Evolutionary conservation across 345 rosid species (phyloP), one percentile per base, ranked within the genome.

Genomic region (Dipteronia dyeriana): DNA sequence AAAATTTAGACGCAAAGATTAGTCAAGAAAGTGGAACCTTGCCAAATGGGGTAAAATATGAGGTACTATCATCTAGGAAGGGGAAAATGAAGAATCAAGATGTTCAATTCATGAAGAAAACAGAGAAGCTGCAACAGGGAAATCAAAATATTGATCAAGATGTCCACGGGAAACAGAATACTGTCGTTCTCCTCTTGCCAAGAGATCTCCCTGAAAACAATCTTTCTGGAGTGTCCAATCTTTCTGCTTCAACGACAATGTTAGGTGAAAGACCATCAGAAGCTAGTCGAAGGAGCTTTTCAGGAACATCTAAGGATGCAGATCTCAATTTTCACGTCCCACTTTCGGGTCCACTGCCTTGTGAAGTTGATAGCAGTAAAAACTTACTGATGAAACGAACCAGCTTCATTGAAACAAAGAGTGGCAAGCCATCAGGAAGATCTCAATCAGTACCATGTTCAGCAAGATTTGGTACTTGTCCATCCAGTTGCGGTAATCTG

Each of bases 121-220:
- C 79, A 14, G 87, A 76, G 72, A 84, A 71, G 63, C 66, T 45
- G 67, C 75, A 72, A 51, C 84, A 82, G 82, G 67, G 71, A 22
- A 84, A 79, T 66, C 70, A 23, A 22, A 5, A 64, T 82, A 77
- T 25, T 61, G 79, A 66, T 49, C 85, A 81, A 65, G 81, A 80
- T 66, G 71, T 71, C 39, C 63, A 79, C 67, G 41, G 60, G 57
- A 85, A 80, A 43, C 73, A 66, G 45, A 84, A 88, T 31, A 82
- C 86, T 60, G 84, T 85, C 11, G 79, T 85, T 68, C 83, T 88
- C 60, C 88, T 87, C 77, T 75, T 82, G 77, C 92, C 91, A 17
- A 84, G 84, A 75, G 85, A 83, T 79, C 78, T 74, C 66, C 79
- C 87, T 45, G 75, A 80, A 72, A 80, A 63, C 34, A 82, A 79